Evolutionary conservation across 768 basidiomycete species (phyloP), one percentile per base, ranked within the genome.

Genomic region (Rossbeevera mucosa): DNA sequence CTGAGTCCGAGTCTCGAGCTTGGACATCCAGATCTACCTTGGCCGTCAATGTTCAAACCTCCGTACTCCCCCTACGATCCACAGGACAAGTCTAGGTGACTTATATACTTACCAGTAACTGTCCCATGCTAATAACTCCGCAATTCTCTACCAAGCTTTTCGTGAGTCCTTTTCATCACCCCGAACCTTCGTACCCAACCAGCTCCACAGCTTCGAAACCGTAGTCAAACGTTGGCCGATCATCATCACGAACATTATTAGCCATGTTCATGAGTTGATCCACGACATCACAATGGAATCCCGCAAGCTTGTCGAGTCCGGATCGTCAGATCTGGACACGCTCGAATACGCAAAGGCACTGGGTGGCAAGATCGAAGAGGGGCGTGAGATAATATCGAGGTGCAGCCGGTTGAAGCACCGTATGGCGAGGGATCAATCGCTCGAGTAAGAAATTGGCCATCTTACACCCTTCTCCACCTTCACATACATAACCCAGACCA

Each of bases 361-460:
- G 12, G 66, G 75, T 13, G 71, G 63, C 53, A 79, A 76, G 67
- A 71, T 92, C 36, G 67, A 68, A n/a, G 91, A 96, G 65, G 92
- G 90, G 1, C 89, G 85, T 62, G 72, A 59, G 13, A 82, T 96
- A 54, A 92, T 97, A 49, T 77, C 80, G 52, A 76, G 80, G 62
- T 74, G 89, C 45, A 82, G 85, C 61, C 80, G 80, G 64, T 71
- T 97, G 54, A 97, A 95, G 71, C 90, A 93, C 69, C 82, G 86
- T 62, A 94, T 96, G 88, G 85, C 81, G 0, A 76, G 88, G 56
- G 86, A 95, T 68, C 80, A 79, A 47, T 63, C 73, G 22, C 65
- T 93, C 51, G 76, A 82, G 91, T 91, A 62, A 65, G 81, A 64
- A 7, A 29, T 29, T 25, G n/a, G 4, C 9, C n/a, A 7, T 9